These are phyloP conservation scores for Pythium sp. DNA, from an alignment of 352 stramenopile species.

Conservation along the genomic window DNA sequence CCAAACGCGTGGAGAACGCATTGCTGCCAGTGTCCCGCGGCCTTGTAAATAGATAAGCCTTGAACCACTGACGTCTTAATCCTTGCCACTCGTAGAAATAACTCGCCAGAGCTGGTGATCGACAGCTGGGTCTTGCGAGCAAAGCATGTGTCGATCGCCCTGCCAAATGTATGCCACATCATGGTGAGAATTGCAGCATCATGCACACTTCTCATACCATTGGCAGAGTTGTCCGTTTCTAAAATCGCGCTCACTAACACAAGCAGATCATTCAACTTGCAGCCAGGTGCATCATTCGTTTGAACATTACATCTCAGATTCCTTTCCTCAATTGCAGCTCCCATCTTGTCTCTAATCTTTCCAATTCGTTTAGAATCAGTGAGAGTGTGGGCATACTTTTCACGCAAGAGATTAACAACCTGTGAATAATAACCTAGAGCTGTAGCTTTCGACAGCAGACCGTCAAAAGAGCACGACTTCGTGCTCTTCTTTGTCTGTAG, in stretches of 20 bases:
- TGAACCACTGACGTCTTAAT: slow-evolving; percentile 18
- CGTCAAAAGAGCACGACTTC: not conserved
- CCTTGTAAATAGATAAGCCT: slow-evolving; percentile 14
- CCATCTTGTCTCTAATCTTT: slow-evolving; percentile 27
- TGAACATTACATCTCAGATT: slow-evolving; percentile 22
- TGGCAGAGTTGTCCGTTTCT: not conserved
- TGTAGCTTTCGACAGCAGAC: slow-evolving; percentile 3
- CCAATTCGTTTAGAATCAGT: slow-evolving; percentile 13
- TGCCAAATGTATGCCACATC: slow-evolving; percentile 20
- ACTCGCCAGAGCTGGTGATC: slow-evolving; percentile 8
- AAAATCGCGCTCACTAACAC: not conserved
- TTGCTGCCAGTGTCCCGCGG: slow-evolving; percentile 9
- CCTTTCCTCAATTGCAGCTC: slow-evolving; percentile 18
- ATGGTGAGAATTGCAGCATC: slow-evolving; percentile 19
- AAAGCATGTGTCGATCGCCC: slow-evolving; percentile 23
- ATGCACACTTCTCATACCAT: slow-evolving; percentile 13
- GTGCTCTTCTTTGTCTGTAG: not conserved
- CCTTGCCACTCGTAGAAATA: slow-evolving; percentile 14
- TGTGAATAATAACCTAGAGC: slow-evolving; percentile 3
- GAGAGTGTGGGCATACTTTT: slow-evolving; percentile 10
- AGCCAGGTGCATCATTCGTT: slow-evolving; percentile 22
- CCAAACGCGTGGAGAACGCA: slow-evolving; percentile 13
- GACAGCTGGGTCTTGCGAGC: slow-evolving; percentile 20
- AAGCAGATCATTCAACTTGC: slow-evolving; percentile 16
- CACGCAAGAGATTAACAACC: slow-evolving; percentile 12